phyloP scores from a whole-genome alignment of 306 rosid species.

The Fragaria vesca region DNA sequence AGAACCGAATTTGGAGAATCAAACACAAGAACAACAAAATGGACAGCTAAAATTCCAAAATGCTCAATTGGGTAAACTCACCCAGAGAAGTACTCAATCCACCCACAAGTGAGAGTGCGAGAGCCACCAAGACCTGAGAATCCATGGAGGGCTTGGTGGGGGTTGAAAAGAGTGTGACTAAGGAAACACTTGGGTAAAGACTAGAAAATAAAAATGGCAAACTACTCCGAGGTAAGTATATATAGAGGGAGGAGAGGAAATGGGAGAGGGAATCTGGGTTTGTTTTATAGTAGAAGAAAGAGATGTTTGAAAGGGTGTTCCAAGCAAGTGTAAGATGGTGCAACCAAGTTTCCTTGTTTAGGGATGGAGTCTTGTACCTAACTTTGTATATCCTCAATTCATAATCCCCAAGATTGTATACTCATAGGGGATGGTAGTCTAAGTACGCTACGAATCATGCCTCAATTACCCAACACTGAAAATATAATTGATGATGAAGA shows the following conservation, averaged over 20 bases:
- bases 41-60: not conserved
- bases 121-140: slow-evolving; percentile 83
- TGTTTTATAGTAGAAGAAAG: slow-evolving; percentile 37
- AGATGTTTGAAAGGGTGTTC: slow-evolving; percentile 39
- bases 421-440: not conserved
- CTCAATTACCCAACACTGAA: not conserved
- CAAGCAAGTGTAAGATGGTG: slow-evolving; percentile 23
- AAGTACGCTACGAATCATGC: slow-evolving; percentile 18
- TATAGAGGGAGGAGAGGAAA: not conserved
- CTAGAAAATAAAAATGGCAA: not conserved
- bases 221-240: not conserved
- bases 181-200: not conserved
- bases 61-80: slow-evolving; percentile 26
- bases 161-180: slow-evolving; percentile 10
- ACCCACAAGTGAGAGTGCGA: slow-evolving; percentile 89
- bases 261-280: slow-evolving; percentile 15
- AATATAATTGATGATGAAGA: not conserved
- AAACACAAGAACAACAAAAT: not conserved
- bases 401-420: not conserved
- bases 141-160: slow-evolving; percentile 46
- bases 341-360: not conserved
- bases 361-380: slow-evolving; percentile 18
- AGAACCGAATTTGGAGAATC: not conserved
- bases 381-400: slow-evolving; percentile 14
- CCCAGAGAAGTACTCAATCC: slow-evolving; percentile 93